These are phyloP conservation scores for Simplicillium aogashimaense DNA, from an alignment of 2,329 filamentous ascomycete species.

Conservation along the genomic window DNA sequence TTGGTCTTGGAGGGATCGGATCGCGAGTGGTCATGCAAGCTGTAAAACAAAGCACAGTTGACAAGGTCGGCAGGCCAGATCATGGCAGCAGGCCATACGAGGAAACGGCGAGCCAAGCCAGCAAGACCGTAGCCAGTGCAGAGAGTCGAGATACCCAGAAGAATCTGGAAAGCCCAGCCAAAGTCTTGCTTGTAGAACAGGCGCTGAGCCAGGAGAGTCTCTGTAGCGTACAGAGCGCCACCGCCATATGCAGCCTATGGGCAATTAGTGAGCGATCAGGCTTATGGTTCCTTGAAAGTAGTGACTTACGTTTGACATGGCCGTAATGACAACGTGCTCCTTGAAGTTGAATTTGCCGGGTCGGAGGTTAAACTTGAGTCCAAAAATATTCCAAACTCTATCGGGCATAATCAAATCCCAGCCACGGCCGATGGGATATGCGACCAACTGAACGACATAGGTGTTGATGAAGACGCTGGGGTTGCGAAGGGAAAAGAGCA, in stretches of 20 bases:
- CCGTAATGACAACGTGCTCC: constrained; percentile 51
- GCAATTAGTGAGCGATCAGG: too few species aligned
- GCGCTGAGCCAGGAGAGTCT: constrained; percentile 37
- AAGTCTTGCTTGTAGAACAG: constrained; percentile 49
- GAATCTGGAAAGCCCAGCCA: constrained; percentile 42
- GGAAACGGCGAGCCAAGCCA: constrained; percentile 41
- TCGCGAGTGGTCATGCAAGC: constrained; percentile 32
- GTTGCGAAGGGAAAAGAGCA: constrained; percentile 50
- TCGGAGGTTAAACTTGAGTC: constrained; percentile 44
- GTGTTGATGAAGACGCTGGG: constrained; percentile 50
- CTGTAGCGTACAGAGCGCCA: constrained; percentile 45
- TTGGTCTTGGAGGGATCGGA: constrained; percentile 38
- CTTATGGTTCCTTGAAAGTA: constrained; percentile 6
- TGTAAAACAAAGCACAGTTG: constrained; percentile 41
- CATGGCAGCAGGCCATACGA: constrained; percentile 46
- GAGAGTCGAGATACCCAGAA: constrained; percentile 44
- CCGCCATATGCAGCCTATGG: constrained; percentile 45
- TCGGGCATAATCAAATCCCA: constrained; percentile 48
- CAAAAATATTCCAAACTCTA: constrained; percentile 38
- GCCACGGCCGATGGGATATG: constrained; percentile 46
- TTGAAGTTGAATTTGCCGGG: constrained; percentile 52
- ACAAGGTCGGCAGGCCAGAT: constrained; percentile 47
- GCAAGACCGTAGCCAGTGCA: constrained; percentile 49
- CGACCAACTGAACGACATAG: constrained; percentile 52
- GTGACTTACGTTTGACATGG: constrained; percentile 52